These are phyloP conservation scores for Apiotrichum brassicae DNA, from an alignment of 1,284 basidiomycete species.

Conservation along the genomic window DNA sequence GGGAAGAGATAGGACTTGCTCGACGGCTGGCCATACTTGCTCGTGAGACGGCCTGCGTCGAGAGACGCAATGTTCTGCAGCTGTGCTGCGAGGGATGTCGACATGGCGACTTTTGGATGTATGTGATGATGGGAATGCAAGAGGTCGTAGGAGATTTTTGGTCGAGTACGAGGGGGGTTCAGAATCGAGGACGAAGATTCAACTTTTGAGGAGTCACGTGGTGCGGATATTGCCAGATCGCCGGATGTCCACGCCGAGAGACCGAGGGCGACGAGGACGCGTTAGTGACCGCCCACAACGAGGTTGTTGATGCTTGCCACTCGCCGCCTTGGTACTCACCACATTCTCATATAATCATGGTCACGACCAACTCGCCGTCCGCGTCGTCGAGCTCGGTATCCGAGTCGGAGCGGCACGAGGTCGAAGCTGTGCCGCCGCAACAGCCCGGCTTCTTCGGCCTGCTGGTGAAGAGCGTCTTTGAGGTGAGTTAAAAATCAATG, in stretches of 20 bases:
- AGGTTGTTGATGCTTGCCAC: no score
- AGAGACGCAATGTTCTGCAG: conserved; percentile 73
- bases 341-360: no score
- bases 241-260: no score
- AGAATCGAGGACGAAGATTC: neutral
- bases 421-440: neutral
- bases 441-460: conserved; percentile 31
- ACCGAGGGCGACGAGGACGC: no score
- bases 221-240: conserved; percentile 10
- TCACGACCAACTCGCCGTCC: conserved; percentile 16
- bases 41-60: conserved; percentile 68
- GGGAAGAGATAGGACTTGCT: conserved; percentile 80
- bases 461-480: conserved; percentile 40
- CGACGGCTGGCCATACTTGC: conserved; percentile 49
- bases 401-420: neutral
- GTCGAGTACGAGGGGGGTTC: neutral
- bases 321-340: no score
- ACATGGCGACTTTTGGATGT: conserved; percentile 10
- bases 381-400: conserved; percentile 7
- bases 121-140: neutral
- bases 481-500: conserved; percentile 23
- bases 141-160: neutral
- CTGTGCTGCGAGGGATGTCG: conserved; percentile 75
- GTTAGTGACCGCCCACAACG: no score
- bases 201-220: conserved; percentile 16